These are phyloP conservation scores for Monosporozyma aquatica DNA, from an alignment of 805 yeast species.

Conservation along the genomic window DNA sequence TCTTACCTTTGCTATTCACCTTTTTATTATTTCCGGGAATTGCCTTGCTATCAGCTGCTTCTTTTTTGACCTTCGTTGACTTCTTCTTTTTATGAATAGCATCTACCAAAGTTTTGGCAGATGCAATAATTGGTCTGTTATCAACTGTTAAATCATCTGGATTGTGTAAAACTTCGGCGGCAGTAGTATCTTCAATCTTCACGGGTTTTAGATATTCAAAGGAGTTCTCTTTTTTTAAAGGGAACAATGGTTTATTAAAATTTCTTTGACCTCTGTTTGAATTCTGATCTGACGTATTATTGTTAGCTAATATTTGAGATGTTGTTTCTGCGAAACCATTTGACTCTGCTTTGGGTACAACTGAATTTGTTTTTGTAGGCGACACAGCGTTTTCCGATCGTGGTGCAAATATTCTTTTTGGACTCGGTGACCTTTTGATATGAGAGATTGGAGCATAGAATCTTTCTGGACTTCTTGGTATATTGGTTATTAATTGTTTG, in stretches of 20 bases:
- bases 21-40: neutral
- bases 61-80: neutral
- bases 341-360: no score
- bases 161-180: conserved; percentile 29
- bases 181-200: conserved; percentile 20
- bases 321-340: no score
- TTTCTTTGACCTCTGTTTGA: neutral
- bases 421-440: conserved; percentile 5
- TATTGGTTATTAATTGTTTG: neutral
- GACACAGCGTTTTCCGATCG: conserved; percentile 3
- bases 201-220: neutral
- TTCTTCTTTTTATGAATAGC: conserved; percentile 13
- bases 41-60: no score
- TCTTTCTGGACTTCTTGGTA: conserved; percentile 8
- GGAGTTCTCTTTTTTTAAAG: neutral
- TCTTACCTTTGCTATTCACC: neutral
- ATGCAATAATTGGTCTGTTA: conserved; percentile 26
- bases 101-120: conserved; percentile 24
- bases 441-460: conserved; percentile 10
- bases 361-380: conserved; percentile 7
- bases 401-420: conserved; percentile 9
- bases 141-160: conserved; percentile 23
- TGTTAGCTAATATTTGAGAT: neutral
- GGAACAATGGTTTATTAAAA: neutral
- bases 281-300: neutral